Conservation (phyloP, 495 filamentous ascomycete genomes). For the Bacidia gigantensis region DNA sequence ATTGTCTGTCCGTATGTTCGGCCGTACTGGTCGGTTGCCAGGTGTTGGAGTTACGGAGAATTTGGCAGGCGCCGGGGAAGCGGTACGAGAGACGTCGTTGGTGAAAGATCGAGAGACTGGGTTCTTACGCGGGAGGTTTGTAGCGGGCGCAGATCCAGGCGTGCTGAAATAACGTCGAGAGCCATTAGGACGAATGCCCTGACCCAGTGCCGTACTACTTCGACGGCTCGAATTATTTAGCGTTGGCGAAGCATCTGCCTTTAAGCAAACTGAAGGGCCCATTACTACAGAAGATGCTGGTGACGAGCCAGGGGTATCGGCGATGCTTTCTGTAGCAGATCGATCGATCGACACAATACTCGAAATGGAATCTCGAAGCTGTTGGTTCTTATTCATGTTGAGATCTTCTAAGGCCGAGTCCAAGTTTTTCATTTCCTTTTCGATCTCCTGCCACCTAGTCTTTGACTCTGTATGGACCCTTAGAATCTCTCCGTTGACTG, state of each 20-base stretch:
- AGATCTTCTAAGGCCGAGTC: constrained; percentile 62
- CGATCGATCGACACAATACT: constrained; percentile 80
- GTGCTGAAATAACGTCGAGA: constrained; percentile 28
- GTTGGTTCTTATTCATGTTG: constrained; percentile 49
- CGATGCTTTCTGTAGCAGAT: constrained; percentile 53
- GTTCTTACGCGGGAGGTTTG: constrained; percentile 28
- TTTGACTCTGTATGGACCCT: constrained; percentile 71
- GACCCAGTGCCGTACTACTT: constrained; percentile 38
- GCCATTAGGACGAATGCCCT: constrained; percentile 25
- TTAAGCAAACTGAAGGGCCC: constrained; percentile 31
- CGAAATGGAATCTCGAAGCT: constrained; percentile 82
- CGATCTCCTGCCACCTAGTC: constrained; percentile 60
- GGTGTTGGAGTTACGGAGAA: constrained; percentile 43
- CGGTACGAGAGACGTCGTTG: constrained; percentile 23
- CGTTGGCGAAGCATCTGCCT: constrained; percentile 25
- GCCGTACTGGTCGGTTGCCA: constrained; percentile 34
- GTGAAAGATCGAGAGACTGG: constrained; percentile 19
- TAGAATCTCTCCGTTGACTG: constrained; percentile 88
- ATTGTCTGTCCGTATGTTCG: constrained; percentile 34
- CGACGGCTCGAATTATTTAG: constrained; percentile 33
- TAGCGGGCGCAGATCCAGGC: constrained; percentile 27
- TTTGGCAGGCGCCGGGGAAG: constrained; percentile 30
- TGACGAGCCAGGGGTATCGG: constrained; percentile 71
- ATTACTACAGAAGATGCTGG: constrained; percentile 81
- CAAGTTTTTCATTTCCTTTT: constrained; percentile 60